Percentiles rank a stretch among this genome's conserved stretches.
phyloP scores from a whole-genome alignment of 371 early-diverging fungal genomes.

The Mucor saturninus region DNA sequence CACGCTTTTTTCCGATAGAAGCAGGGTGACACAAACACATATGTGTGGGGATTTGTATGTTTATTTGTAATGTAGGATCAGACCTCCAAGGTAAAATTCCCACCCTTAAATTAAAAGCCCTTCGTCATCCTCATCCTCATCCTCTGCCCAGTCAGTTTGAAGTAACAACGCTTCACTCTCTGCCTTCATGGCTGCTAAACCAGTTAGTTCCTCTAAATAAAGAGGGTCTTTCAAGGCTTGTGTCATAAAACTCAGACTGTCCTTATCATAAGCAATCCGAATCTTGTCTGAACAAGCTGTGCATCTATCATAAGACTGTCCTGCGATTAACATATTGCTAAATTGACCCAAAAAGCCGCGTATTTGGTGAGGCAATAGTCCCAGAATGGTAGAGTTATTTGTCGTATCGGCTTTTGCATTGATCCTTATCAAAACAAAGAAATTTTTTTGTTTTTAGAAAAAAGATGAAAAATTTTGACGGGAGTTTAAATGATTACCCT shows the following conservation, averaged over 20 bases:
- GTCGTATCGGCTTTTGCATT: conserved; percentile 42
- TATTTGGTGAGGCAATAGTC: conserved; percentile 90
- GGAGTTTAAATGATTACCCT: conserved; percentile 59
- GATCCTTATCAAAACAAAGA: conserved; percentile 26
- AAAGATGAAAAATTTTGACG: not conserved
- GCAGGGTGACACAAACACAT: not conserved
- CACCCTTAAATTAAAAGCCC: conserved; percentile 25
- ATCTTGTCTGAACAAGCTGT: conserved; percentile 88
- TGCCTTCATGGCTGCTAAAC: conserved; percentile 74
- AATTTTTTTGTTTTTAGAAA: not conserved
- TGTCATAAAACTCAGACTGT: conserved; percentile 75
- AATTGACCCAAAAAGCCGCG: conserved; percentile 90
- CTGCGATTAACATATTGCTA: conserved; percentile 82
- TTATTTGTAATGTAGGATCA: too few species aligned
- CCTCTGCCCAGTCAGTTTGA: conserved; percentile 65
- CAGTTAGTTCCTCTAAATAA: conserved; percentile 84
- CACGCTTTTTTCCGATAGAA: conserved; percentile 1
- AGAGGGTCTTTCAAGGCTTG: conserved; percentile 74
- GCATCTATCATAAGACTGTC: conserved; percentile 86
- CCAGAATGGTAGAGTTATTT: conserved; percentile 50
- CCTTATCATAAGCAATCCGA: conserved; percentile 61
- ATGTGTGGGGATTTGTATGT: not conserved
- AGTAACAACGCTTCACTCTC: conserved; percentile 69
- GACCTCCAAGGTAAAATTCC: not conserved
- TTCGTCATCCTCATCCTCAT: conserved; percentile 53